Conservation (phyloP, 306 rosid genomes). For the Inga laurina region DNA sequence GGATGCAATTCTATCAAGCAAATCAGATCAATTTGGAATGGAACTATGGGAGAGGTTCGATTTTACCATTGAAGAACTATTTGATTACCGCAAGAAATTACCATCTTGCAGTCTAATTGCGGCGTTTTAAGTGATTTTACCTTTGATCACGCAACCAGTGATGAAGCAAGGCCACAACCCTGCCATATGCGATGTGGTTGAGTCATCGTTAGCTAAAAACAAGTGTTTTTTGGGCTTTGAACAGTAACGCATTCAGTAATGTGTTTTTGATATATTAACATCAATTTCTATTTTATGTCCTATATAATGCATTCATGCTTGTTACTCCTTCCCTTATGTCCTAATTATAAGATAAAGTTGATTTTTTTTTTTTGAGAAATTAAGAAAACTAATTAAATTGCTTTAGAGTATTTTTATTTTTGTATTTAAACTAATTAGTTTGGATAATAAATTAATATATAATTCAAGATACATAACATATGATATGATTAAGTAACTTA, state of each 20-base stretch:
- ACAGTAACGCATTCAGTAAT: not conserved
- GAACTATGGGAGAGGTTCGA: not conserved
- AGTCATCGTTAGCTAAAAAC: not conserved
- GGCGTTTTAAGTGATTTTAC: not conserved
- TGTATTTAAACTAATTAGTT: too few relatives aligned
- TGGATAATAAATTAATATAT: too few relatives aligned
- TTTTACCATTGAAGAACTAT: constrained; percentile 28
- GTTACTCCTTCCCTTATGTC: too few relatives aligned
- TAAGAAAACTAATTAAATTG: too few relatives aligned
- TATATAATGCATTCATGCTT: too few relatives aligned
- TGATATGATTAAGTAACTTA: too few relatives aligned
- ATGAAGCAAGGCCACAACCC: not conserved
- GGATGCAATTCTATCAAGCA: not conserved
- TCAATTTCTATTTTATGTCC: too few relatives aligned
- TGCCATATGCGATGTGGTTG: not conserved
- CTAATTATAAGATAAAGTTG: too few relatives aligned
- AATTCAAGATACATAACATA: too few relatives aligned
- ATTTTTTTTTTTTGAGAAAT: too few relatives aligned
- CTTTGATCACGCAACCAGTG: not conserved
- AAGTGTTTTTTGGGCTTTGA: not conserved
- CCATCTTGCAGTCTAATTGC: not conserved
- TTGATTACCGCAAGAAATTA: constrained; percentile 3
- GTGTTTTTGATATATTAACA: too few relatives aligned
- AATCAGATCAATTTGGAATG: constrained; percentile 5
- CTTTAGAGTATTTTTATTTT: too few relatives aligned